Base-by-base conservation (phyloP, 2,329 filamentous ascomycete genomes). In the Phialemonium atrogriseum region DNA sequence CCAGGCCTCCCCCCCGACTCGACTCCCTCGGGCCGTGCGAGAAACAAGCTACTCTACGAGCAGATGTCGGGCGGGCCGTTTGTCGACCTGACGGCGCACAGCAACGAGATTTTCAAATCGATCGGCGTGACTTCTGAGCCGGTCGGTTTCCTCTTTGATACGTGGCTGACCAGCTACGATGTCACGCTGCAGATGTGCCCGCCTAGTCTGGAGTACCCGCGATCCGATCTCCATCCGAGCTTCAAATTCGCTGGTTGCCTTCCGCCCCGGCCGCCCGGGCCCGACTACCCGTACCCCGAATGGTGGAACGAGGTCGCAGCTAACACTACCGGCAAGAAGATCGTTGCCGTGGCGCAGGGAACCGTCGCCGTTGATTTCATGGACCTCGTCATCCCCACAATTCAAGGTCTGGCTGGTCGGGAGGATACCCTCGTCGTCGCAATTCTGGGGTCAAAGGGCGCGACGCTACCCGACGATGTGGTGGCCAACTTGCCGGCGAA, bases 301-400 rank as follows among this genome's bases (percentile, higher is more conserved):
- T 72, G 63, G 60, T 72, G 64, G 64, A 31, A 48, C 5, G 56
- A 61, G 5, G 35, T 24, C 11, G 23, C 14, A 13, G 23, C n/a
- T n/a, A 24, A 24, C 14, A 13, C 23, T 13, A 13, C 23, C 26
- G 27, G 46, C 41, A 62, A 59, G 34, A 58, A 56, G 30, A 39
- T 72, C 15, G 47, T 72, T 5, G 51, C 59, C 13, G 64, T 70
- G 5, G 55, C 58, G 1, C 67, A 70, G 40, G 67, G 68, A 5
- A 72, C 67, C 3, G 41, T 65, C 4, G 55, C 52, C 7, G 40
- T 43, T 13, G 46, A 61, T 13, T 59, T 58, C 34, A 41, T 42
- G 7, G 50, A 68, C 17, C 54, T 73, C 3, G 41, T 70, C 10
- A 38, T 64, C 2, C 67, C 68, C 1, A 57, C 65, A 0, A 49